Evolutionary conservation across 2,329 filamentous ascomycete genomes (phyloP), one percentile per base, ranked within the genome.

Genomic region (Cordyceps pruinosa): DNA sequence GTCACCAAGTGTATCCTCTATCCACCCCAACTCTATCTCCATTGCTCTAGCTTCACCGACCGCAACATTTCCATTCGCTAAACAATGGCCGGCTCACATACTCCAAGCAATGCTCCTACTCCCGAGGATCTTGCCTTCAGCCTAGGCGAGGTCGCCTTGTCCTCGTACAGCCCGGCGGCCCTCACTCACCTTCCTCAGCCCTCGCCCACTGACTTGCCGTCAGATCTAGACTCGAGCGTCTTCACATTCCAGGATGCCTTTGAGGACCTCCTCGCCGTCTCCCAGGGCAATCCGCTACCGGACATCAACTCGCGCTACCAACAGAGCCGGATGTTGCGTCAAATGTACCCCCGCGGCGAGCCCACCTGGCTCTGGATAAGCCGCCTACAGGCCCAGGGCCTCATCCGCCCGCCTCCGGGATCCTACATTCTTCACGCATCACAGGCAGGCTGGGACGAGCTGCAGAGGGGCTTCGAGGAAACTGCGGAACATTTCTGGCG

Each of bases 211-310:
- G 77, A 78, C 60, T 68, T 73, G 1, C 72, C 75, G 9, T 59
- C 66, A 4, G 68, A 69, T 45, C 59, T 69, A 32, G 71, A 75
- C 57, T 47, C 68, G 13, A 65, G 63, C 39, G 63, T 70, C 34
- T 81, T 81, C 63, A 79, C 77, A 9, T 84, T 81, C 61, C 72
- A 77, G 32, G 80, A 83, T 61, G 80, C 81, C 47, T 83, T 83
- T 60, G 80, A 84, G 62, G 81, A 84, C 60, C 73, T 84, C 17
- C 70, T 84, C 13, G 69, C 70, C n/a, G 73, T 74, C 19, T 73
- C 72, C n/a, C 71, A 73, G 15, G 74, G 74, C 4, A 68, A 70
- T 7, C 66, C 68, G 2, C 66, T 82, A 21, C 70, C 72, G 5
- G 70, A 76, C 21, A 73, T 79, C 23, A 61, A 62, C 13, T 65